These are phyloP conservation scores for Beauveria sp. DNA, from an alignment of 2,329 filamentous ascomycete species.

Conservation along the genomic window DNA sequence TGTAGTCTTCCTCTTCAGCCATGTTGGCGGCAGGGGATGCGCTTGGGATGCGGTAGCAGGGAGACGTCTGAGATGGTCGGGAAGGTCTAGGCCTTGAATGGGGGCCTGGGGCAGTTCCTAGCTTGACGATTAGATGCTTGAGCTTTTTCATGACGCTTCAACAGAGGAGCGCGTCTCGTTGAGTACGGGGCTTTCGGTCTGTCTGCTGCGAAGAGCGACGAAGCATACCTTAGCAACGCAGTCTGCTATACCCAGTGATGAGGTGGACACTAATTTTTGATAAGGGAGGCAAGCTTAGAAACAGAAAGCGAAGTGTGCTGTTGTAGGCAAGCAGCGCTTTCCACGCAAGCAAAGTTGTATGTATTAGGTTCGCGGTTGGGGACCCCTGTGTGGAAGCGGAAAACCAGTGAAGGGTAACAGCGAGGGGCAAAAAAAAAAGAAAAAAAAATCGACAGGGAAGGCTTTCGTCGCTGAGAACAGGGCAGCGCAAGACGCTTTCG, in stretches of 20 bases:
- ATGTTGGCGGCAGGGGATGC: conserved; percentile 38
- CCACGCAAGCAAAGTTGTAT: not conserved
- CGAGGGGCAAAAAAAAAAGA: not conserved
- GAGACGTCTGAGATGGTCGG: not conserved
- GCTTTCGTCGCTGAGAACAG: not conserved
- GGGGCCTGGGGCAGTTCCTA: not conserved
- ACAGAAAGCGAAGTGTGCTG: not conserved
- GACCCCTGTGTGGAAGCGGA: not conserved
- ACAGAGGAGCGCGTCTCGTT: not conserved
- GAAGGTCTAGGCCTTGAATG: not conserved
- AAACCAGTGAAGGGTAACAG: not conserved
- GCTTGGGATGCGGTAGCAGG: conserved; percentile 9
- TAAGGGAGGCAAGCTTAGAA: not conserved
- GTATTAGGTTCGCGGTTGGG: not conserved
- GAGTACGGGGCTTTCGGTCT: not conserved
- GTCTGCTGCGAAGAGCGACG: not conserved
- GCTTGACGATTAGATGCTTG: conserved; percentile 5
- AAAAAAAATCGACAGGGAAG: not conserved
- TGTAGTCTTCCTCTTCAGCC: conserved; percentile 84
- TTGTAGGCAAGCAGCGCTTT: conserved; percentile 1
- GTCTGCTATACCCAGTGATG: not conserved
- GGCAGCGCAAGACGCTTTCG: not conserved
- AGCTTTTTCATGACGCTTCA: conserved; percentile 6
- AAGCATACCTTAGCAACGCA: conserved; percentile 1
- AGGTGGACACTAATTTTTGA: not conserved